phyloP scores from a whole-genome alignment of 2,329 filamentous ascomycete genomes.

The Diaporthe sp. region DNA sequence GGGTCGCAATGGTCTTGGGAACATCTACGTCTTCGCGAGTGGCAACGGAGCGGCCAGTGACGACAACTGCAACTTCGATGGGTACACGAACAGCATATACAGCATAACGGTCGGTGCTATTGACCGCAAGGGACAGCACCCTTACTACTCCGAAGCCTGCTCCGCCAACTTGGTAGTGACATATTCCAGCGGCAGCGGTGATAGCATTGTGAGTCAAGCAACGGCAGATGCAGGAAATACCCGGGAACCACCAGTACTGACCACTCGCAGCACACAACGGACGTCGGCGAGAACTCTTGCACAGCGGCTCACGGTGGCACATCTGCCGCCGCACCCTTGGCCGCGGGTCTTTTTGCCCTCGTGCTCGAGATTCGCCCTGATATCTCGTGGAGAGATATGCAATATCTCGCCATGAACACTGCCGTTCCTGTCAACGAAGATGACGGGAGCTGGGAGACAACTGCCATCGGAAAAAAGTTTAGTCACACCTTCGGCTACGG shows the following conservation, averaged over 20 bases:
- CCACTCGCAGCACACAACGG: conserved; percentile 81
- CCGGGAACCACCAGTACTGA: not conserved
- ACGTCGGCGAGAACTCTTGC: conserved; percentile 87
- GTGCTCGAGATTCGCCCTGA: conserved; percentile 88
- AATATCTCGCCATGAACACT: conserved; percentile 89
- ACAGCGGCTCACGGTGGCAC: conserved; percentile 90
- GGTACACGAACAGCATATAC: conserved; percentile 99
- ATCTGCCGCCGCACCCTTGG: conserved; percentile 93
- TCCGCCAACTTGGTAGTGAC: conserved; percentile 96
- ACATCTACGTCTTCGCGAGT: conserved; percentile 96
- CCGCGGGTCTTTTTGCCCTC: conserved; percentile 91
- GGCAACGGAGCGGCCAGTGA: conserved; percentile 90
- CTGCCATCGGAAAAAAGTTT: conserved; percentile 85
- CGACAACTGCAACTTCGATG: conserved; percentile 99
- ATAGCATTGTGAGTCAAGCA: conserved; percentile 76
- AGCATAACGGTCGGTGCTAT: conserved; percentile 97
- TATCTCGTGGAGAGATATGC: conserved; percentile 92
- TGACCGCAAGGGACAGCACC: conserved; percentile 87
- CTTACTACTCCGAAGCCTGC: conserved; percentile 96
- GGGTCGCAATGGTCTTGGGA: conserved; percentile 85
- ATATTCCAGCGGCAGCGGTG: conserved; percentile 90
- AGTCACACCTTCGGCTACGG: conserved; percentile 97
- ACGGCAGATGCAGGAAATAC: not conserved
- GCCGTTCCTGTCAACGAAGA: conserved; percentile 85
- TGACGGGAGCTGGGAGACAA: conserved; percentile 82